These are phyloP conservation scores for Calonectria pteridis DNA, from an alignment of 2,329 filamentous ascomycete genomes.

Conservation along the genomic window DNA sequence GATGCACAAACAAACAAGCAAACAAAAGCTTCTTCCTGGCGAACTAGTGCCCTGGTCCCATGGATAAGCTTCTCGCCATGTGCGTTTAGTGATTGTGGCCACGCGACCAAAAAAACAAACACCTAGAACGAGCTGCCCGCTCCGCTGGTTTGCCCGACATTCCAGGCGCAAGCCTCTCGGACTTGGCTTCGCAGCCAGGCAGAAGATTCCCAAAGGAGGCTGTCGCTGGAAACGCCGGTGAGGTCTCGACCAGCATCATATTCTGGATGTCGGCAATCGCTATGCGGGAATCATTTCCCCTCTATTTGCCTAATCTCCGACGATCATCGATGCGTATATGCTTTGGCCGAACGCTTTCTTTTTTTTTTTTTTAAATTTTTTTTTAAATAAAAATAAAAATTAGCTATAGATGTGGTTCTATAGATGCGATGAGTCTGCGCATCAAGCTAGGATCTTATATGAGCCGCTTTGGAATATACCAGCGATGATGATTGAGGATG, in stretches of 20 bases:
- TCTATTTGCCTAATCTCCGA: not conserved
- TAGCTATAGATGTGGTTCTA: not conserved
- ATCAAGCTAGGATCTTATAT: not conserved
- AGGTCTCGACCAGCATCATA: not conserved
- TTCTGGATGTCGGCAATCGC: not conserved
- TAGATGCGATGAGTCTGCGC: not conserved
- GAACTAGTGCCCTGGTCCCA: not conserved
- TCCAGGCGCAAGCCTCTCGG: not conserved
- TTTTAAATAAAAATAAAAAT: not conserved
- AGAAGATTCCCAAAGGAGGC: not conserved
- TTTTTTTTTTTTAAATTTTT: too few relatives aligned
- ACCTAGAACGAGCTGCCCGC: not conserved
- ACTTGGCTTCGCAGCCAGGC: not conserved
- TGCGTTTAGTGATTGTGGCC: not conserved
- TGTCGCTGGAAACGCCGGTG: not conserved
- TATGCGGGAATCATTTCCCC: not conserved
- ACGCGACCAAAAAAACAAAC: not conserved
- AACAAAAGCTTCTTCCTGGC: not conserved
- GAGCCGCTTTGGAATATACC: not conserved
- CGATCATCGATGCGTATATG: not conserved
- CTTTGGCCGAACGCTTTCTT: not conserved
- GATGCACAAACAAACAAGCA: not conserved
- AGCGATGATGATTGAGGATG: not conserved
- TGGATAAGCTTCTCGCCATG: not conserved
- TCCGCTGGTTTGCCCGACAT: not conserved